Percentiles rank a stretch among this genome's conserved stretches.
phyloP scores from a whole-genome alignment of 1,284 basidiomycete genomes.

The Sporisorium exsertum region DNA sequence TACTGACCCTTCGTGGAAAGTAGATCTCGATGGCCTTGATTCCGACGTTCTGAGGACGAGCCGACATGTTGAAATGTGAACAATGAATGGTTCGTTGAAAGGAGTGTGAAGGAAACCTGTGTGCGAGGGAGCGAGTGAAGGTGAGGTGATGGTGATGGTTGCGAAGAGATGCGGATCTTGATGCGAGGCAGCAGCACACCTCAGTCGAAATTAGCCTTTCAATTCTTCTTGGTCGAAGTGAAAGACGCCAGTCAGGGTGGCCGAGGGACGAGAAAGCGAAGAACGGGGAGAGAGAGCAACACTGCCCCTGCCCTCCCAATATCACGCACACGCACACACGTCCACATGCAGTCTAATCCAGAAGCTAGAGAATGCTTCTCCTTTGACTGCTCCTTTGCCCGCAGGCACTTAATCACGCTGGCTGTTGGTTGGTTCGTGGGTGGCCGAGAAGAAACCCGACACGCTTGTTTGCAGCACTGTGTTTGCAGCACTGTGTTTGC shows the following conservation, averaged over 20 bases:
- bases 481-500: too few species aligned
- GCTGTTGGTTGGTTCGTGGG: background rate
- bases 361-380: background rate
- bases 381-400: background rate
- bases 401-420: background rate
- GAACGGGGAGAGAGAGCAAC: background rate
- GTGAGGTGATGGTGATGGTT: slow-evolving; percentile 4
- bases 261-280: slow-evolving; percentile 1
- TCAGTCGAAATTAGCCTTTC: background rate
- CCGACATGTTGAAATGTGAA: slow-evolving; percentile 50
- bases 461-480: background rate
- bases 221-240: background rate
- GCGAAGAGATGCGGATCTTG: background rate
- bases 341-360: background rate
- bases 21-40: slow-evolving; percentile 92
- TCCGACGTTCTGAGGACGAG: slow-evolving; percentile 88
- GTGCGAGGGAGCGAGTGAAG: slow-evolving; percentile 10
- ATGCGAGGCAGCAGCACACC: background rate
- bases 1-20: slow-evolving; percentile 87
- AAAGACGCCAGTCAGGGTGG: slow-evolving; percentile 2
- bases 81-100: slow-evolving; percentile 9
- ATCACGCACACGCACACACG: slow-evolving; percentile 9
- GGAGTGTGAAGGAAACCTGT: slow-evolving; percentile 33
- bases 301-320: background rate
- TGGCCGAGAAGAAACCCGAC: slow-evolving; percentile 2